Evolutionary conservation across 176 grass and related monocot genomes (phyloP).

Genomic region (Chloris gayana): DNA sequence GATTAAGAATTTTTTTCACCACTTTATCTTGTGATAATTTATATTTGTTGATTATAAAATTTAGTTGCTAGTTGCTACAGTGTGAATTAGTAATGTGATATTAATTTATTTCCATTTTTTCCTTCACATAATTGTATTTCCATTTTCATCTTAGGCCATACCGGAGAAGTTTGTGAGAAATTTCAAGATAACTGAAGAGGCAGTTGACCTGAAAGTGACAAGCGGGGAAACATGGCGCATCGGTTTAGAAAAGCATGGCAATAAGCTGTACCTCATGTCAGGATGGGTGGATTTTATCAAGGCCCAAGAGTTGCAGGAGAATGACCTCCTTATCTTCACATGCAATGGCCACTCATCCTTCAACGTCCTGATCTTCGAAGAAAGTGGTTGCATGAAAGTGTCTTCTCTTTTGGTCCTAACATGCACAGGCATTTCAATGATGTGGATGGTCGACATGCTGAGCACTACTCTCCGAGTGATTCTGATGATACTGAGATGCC

Average conservation of each 20-base stretch:
- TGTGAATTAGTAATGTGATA: not conserved
- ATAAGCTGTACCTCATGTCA: slow-evolving; percentile 23
- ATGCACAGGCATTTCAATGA: not conserved
- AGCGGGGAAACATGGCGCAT: slow-evolving; percentile 47
- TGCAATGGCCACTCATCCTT: slow-evolving; percentile 46
- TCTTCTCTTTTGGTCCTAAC: not conserved
- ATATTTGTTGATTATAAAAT: not conserved
- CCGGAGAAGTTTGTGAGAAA: slow-evolving; percentile 42
- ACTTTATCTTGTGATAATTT: not conserved
- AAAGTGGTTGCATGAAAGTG: slow-evolving; percentile 53
- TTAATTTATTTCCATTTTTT: not conserved
- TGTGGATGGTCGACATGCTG: not conserved
- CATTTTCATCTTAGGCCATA: slow-evolving; percentile 35
- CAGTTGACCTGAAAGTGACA: slow-evolving; percentile 34
- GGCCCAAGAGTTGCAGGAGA: slow-evolving; percentile 45
- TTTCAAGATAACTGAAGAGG: slow-evolving; percentile 29
- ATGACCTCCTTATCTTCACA: slow-evolving; percentile 56
- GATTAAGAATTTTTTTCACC: not conserved
- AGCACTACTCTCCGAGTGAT: not conserved
- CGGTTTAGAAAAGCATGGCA: not conserved
- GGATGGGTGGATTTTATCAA: slow-evolving; percentile 61
- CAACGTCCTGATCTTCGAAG: slow-evolving; percentile 51
- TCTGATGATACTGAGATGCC: slow-evolving; percentile 1
- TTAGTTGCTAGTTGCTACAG: too few relatives aligned
- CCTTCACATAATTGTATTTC: too few relatives aligned